Evolutionary conservation across 2,329 filamentous ascomycete genomes (phyloP).

Genomic region (Xylaria sp.): DNA sequence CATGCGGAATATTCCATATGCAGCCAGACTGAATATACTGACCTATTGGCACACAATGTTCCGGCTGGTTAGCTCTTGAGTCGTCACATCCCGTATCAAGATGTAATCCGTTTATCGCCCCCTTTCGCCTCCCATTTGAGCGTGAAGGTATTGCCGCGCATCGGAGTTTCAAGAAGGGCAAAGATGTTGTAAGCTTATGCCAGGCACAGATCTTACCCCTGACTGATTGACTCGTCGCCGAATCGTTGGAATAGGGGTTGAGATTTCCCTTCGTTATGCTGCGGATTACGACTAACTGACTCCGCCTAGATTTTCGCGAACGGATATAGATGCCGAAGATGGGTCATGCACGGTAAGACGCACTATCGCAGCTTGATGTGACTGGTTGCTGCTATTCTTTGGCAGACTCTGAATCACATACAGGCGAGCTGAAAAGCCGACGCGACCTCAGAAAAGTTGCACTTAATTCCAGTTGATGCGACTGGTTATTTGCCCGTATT

Average conservation of each 20-base stretch:
- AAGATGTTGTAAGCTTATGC: background rate
- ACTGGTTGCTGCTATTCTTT: slow-evolving; percentile 2
- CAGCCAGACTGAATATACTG: no score
- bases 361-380: background rate
- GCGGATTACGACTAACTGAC: background rate
- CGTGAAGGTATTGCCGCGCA: background rate
- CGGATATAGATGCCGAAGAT: background rate
- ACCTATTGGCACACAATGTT: background rate
- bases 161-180: no score
- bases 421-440: slow-evolving; percentile 1
- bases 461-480: slow-evolving; percentile 11
- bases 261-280: background rate
- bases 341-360: background rate
- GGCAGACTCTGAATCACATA: slow-evolving; percentile 5
- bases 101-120: background rate
- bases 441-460: slow-evolving; percentile 5
- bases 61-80: background rate
- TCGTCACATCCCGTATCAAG: background rate
- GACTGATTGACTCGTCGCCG: background rate
- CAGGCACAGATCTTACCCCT: background rate
- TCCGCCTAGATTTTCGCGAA: background rate
- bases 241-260: background rate
- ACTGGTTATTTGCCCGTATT: slow-evolving; percentile 6
- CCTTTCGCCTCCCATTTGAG: background rate
- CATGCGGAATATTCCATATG: no score